phyloP scores from a whole-genome alignment of 1,139 yeast genomes.

The Debaryomyces udenii region DNA sequence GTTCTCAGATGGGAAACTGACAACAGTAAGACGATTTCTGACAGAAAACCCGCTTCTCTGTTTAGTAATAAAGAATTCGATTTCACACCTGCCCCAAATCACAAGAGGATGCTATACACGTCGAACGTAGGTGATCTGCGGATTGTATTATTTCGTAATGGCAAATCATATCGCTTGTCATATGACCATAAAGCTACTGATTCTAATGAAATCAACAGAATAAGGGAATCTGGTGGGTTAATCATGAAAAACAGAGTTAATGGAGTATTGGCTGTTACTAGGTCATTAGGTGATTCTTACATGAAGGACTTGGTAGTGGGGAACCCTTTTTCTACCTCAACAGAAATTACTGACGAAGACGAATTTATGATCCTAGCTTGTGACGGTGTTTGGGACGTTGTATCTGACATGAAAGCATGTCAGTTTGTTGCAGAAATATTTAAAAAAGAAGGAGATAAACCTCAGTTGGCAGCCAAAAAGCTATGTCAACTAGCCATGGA shows the following conservation, averaged over 20 bases:
- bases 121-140: slow-evolving; percentile 97
- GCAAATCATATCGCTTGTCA: slow-evolving; percentile 74
- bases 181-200: slow-evolving; percentile 97
- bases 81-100: slow-evolving; percentile 48
- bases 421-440: slow-evolving; percentile 58
- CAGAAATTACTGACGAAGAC: slow-evolving; percentile 66
- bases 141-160: slow-evolving; percentile 73
- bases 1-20: slow-evolving; percentile 77
- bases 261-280: slow-evolving; percentile 92
- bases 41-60: neutral
- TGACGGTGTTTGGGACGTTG: slow-evolving; percentile 95
- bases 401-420: slow-evolving; percentile 80
- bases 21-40: slow-evolving; percentile 32
- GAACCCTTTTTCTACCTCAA: slow-evolving; percentile 88
- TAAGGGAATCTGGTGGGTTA: slow-evolving; percentile 79
- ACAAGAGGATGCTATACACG: slow-evolving; percentile 78
- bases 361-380: slow-evolving; percentile 85
- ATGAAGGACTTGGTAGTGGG: slow-evolving; percentile 91
- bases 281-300: slow-evolving; percentile 93
- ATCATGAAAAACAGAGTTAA: slow-evolving; percentile 90
- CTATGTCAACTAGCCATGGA: slow-evolving; percentile 79
- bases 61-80: slow-evolving; percentile 32
- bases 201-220: slow-evolving; percentile 70
- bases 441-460: slow-evolving; percentile 41
- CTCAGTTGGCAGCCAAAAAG: slow-evolving; percentile 67